Base-by-base conservation (phyloP, 768 basidiomycete species). In the Exsudoporus frostii region DNA sequence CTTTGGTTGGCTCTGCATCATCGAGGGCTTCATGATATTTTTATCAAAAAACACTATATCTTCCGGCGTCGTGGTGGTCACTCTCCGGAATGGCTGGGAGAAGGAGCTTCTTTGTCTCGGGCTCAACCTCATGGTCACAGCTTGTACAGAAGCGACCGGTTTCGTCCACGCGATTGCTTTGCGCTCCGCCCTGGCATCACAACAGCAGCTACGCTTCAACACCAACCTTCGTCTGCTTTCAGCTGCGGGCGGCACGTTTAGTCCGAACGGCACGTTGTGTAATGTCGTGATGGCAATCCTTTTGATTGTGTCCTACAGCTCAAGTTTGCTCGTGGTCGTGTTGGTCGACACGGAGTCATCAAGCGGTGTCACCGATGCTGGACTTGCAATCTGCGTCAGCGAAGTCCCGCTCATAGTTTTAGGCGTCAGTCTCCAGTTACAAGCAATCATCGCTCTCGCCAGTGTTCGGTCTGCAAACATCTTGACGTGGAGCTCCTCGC, bases 401-500 rank as follows among this genome's bases (percentile, higher is more conserved):
- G 63, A 60, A 14, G 50, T 62, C 15, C 70, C 70, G 3, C 59
- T 70, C 25, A 49, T 70, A 17, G 53, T 70, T 6, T 47, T 71
- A 24, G 68, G 70, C 5, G 40, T 61, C 22, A 5, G 59, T 17
- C 53, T 71, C 22, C 38, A 62, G 1, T 44, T 60, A 17, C 70
- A 70, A 45, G 65, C 53, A 1, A 5, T 58, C 5, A 60, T 71
- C 27, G 66, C 65, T 8, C 49, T 70, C 24, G 44, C 43, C 2
- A 66, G 65, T 17, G 54, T 61, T 17, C 43, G 55, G n/a, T 27
- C 49, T 22, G 61, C 65, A 17, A 57, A 63, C 48, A 55, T 70
- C 32, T 33, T 63, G 41, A 70, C 70, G 10, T 70, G 70, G 70
- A 71, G 70, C 19, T 65, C 68, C 27, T 70, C 69, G 1, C 54